phyloP scores from a whole-genome alignment of 1,139 yeast species.

The Kurtzmaniella quercitrusa region DNA sequence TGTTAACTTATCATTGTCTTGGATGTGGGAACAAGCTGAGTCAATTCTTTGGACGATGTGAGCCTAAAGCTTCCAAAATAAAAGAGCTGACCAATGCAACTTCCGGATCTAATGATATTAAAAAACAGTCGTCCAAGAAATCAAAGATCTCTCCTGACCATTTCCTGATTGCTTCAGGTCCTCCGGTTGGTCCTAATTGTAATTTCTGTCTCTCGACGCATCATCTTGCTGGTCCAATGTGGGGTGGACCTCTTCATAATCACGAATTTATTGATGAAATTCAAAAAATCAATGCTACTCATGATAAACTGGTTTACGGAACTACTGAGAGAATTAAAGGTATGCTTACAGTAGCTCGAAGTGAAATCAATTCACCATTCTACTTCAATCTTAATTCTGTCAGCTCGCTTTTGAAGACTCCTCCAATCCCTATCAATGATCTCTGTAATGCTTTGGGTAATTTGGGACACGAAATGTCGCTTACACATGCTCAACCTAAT shows the following conservation, averaged over 20 bases:
- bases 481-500: constrained; percentile 86
- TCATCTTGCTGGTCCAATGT: constrained; percentile 95
- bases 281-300: constrained; percentile 47
- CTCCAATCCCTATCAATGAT: constrained; percentile 75
- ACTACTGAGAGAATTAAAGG: constrained; percentile 86
- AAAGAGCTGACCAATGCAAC: background rate
- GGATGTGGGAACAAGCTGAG: constrained; percentile 76
- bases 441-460: constrained; percentile 82
- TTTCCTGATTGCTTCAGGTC: constrained; percentile 54
- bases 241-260: constrained; percentile 78
- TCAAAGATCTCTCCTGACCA: constrained; percentile 30
- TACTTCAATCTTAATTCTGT: constrained; percentile 78
- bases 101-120: constrained; percentile 17
- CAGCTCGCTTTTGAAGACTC: constrained; percentile 71
- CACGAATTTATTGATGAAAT: constrained; percentile 60
- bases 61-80: constrained; percentile 16
- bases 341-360: constrained; percentile 79
- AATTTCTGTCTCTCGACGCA: constrained; percentile 63
- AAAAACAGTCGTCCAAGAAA: constrained; percentile 33
- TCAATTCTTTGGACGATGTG: constrained; percentile 71
- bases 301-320: constrained; percentile 56
- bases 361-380: constrained; percentile 71
- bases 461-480: constrained; percentile 73
- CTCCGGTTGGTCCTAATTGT: constrained; percentile 56
- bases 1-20: constrained; percentile 78